Percentiles rank a stretch among this genome's conserved stretches.
Conservation (phyloP, 768 basidiomycete species). For the Gloeopeniophorella convolvens region DNA sequence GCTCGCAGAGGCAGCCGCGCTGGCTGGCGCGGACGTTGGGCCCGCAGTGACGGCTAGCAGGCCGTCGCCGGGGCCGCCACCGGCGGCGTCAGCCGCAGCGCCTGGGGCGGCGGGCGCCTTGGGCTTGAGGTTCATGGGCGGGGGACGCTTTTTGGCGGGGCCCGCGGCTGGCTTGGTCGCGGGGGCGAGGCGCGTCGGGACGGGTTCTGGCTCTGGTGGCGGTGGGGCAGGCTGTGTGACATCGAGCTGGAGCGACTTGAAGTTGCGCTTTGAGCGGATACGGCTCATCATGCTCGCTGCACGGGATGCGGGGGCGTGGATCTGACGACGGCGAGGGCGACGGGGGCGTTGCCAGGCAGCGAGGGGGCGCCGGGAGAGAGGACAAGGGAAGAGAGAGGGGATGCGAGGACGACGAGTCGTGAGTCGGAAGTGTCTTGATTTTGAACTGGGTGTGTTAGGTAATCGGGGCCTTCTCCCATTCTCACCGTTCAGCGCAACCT, state of each 20-base stretch:
- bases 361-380: neutral
- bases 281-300: conserved; percentile 34
- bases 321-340: too few relatives aligned
- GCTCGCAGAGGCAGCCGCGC: conserved; percentile 41
- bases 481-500: too few relatives aligned
- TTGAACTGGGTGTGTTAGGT: conserved; percentile 6
- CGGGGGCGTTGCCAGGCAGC: neutral
- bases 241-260: conserved; percentile 77
- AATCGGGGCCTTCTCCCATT: neutral
- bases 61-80: conserved; percentile 35
- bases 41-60: conserved; percentile 42
- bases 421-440: conserved; percentile 16
- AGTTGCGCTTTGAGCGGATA: conserved; percentile 88
- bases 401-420: too few relatives aligned
- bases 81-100: conserved; percentile 17
- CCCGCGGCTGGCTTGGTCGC: conserved; percentile 28
- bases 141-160: conserved; percentile 64
- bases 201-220: conserved; percentile 34
- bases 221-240: conserved; percentile 40
- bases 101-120: conserved; percentile 47
- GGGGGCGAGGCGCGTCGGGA: conserved; percentile 29
- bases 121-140: conserved; percentile 76
- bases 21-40: conserved; percentile 47
- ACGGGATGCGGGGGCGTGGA: too few relatives aligned
- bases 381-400: neutral